Base-by-base conservation (phyloP, 2,329 filamentous ascomycete genomes). In the Zasmidium cellare region DNA sequence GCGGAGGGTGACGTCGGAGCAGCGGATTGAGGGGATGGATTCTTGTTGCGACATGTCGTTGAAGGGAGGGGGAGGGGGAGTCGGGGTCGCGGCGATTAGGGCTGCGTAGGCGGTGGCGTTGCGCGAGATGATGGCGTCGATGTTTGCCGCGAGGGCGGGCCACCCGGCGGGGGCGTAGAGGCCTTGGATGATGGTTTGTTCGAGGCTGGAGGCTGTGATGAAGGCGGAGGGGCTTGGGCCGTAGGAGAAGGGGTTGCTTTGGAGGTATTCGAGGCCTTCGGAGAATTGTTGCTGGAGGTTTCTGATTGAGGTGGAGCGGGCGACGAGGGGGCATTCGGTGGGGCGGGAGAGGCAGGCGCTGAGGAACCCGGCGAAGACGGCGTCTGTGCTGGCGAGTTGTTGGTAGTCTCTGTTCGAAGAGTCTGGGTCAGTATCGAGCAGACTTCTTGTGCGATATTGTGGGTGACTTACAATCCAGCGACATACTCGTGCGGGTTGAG, bases 21-120 rank as follows among this genome's bases (percentile, higher is more conserved):
- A 51, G n/a, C 49, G 49, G 49, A 51, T 51, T 14, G 49, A 22
- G 22, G 46, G 46, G 3, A 14, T 48, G 22, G 22, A n/a, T n/a
- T n/a, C 46, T 48, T 22, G n/a, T 9, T 48, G n/a, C 18, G n/a
- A 22, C 18, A 48, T 48, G 20, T 48, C 46, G 20, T 22, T 11
- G 25, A 48, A 48, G 16, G 46, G 46, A 16, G 46, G 22, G 3
- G 6, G 18, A 7, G 46, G 19, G 24, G 14, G 9, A 9, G 14
- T 24, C 18, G 25, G 46, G n/a, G 46, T 25, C 3, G 20, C 46
- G 6, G 46, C 25, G 19, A 48, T 16, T n/a, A 22, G 20, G 22
- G 46, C 20, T 11, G 18, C n/a, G 46, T 22, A 16, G 9, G 22
- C 25, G 12, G 46, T 48, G 22, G 25, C 19, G 16, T 48, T 24